A percentile compares a stretch with the other conserved stretches of the same genome.
phyloP scores from a whole-genome alignment of 495 filamentous ascomycete species.

The Hypoxylon trugodes region DNA sequence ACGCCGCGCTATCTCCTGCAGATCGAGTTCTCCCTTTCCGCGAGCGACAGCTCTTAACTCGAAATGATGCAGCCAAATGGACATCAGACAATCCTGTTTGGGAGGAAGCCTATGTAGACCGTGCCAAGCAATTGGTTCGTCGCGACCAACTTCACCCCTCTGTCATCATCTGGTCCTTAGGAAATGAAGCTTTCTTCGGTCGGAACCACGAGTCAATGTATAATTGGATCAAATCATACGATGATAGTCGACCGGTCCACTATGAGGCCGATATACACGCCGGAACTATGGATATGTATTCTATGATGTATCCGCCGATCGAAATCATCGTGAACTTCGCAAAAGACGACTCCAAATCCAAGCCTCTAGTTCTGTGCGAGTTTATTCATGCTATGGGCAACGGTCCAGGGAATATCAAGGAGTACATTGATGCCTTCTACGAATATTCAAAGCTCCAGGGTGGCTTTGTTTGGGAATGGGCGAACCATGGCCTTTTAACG shows the following conservation, averaged over 20 bases:
- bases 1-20: slow-evolving; percentile 39
- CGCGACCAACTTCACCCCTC: slow-evolving; percentile 72
- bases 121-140: slow-evolving; percentile 67
- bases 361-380: slow-evolving; percentile 72
- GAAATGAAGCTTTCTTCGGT: slow-evolving; percentile 75
- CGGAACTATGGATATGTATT: slow-evolving; percentile 68
- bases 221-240: slow-evolving; percentile 62
- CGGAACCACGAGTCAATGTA: slow-evolving; percentile 71
- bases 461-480: slow-evolving; percentile 79
- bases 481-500: slow-evolving; percentile 70
- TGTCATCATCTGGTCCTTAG: slow-evolving; percentile 75
- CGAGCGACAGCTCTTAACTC: slow-evolving; percentile 61
- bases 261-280: slow-evolving; percentile 71
- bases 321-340: slow-evolving; percentile 59
- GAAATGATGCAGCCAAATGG: slow-evolving; percentile 60
- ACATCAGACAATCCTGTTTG: slow-evolving; percentile 70
- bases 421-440: slow-evolving; percentile 69
- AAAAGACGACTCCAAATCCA: slow-evolving; percentile 54
- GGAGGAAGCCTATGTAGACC: slow-evolving; percentile 71
- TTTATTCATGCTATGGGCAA: slow-evolving; percentile 79
- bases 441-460: slow-evolving; percentile 67
- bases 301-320: slow-evolving; percentile 70
- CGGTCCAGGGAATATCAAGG: slow-evolving; percentile 70
- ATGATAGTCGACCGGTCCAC: slow-evolving; percentile 67
- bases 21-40: slow-evolving; percentile 40